Base-by-base conservation (phyloP, 2,329 filamentous ascomycete species). In the Capronia americana region DNA sequence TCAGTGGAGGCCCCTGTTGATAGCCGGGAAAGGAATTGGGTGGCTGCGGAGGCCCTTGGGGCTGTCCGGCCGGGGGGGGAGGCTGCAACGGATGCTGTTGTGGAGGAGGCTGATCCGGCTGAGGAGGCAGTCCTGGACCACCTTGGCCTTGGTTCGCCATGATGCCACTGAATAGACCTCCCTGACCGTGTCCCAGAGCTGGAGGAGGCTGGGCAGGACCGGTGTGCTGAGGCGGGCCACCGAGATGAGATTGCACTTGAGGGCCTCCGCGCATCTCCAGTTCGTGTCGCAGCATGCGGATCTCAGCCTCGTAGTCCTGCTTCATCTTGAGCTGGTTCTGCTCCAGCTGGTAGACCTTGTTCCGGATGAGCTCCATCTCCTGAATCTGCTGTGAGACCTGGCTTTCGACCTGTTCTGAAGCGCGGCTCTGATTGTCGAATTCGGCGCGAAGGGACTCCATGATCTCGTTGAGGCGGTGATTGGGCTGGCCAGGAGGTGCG, bases 341-440 rank as follows among this genome's bases (percentile, higher is more conserved):
- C 79, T 99, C 95, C 78, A 99, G 88, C 73, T 92, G 88, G 76
- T 92, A 97, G 67, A 99, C 92, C 80, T 97, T 97, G 77, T 93
- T 90, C 70, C 93, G 87, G 57, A 99, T 92, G 75, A 97, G 87
- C 77, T 97, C 92, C 86, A 98, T 95, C 81, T 99, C 95, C 75
- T 94, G 90, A 71, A 97, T 90, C 78, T 99, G 95, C 57, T 89
- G 87, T 65, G 92, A 89, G 76, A 98, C 95, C 97, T 96, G 93
- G 78, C 94, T 92, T 78, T 99, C 94, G 78, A 93, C 96, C 74
- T 92, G 92, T 77, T 92, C 92, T 71, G 88, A 91, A 73, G 92
- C 88, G 71, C 91, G 88, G 73, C 90, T 86, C 79, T 96, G 91
- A 68, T 85, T 89, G 72, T 98, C 94, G 73, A 97, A 98, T 80